phyloP scores from a whole-genome alignment of 106 monocot genomes.

The Dioscorea zingiberensis region DNA sequence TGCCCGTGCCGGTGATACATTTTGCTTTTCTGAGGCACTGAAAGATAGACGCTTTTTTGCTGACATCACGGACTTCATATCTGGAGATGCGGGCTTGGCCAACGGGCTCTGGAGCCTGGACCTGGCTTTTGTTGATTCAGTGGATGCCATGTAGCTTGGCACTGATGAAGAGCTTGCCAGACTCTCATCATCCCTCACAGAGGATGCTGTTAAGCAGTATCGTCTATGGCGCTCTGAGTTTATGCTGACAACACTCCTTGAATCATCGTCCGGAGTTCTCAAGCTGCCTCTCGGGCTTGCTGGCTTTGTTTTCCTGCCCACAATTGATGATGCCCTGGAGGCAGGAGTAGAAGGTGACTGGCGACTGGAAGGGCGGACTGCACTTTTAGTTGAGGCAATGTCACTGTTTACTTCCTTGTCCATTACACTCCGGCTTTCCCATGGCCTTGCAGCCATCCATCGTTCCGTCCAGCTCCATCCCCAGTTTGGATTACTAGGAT shows the following conservation, averaged over 20 bases:
- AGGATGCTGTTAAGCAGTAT: conserved; percentile 34
- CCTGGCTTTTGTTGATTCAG: conserved; percentile 37
- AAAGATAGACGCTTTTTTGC: conserved; percentile 32
- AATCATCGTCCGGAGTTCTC: conserved; percentile 16
- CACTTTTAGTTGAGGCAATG: conserved; percentile 21
- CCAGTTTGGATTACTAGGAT: conserved; percentile 70
- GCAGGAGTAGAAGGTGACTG: conserved; percentile 55
- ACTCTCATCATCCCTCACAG: conserved; percentile 37
- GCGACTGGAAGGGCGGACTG: conserved; percentile 26
- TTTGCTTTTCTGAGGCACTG: conserved; percentile 7
- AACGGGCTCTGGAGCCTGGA: conserved; percentile 22
- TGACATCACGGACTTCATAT: conserved; percentile 9
- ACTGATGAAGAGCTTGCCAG: conserved; percentile 28
- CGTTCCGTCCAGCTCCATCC: conserved; percentile 99
- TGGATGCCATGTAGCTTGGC: conserved; percentile 57
- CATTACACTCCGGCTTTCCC: conserved; percentile 36
- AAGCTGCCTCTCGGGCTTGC: conserved; percentile 22
- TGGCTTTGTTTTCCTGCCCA: conserved; percentile 11
- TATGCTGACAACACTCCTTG: conserved; percentile 25
- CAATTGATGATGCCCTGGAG: conserved; percentile 14
- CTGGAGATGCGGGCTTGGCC: conserved; percentile 6
- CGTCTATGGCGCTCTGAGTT: conserved; percentile 32
- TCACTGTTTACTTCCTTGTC: conserved; percentile 28
- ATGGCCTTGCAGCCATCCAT: conserved; percentile 84
- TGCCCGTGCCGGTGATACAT: background rate